A percentile compares a stretch with the other conserved stretches of the same genome.
Conservation (phyloP, 2,329 filamentous ascomycete genomes). For the Orbilia oligospora region DNA sequence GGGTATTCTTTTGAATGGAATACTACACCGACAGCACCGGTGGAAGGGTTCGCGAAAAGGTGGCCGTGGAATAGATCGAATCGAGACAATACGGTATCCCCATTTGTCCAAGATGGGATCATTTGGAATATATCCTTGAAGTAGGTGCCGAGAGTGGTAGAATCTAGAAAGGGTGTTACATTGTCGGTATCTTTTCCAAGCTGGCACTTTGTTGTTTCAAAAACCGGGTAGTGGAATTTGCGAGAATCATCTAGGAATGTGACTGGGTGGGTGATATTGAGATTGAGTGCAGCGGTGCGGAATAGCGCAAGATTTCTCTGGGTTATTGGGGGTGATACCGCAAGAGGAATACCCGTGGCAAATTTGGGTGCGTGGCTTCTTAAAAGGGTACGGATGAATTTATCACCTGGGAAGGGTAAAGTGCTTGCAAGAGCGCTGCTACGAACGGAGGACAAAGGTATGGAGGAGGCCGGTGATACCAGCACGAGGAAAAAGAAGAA, state of each 20-base stretch:
- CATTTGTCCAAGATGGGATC: conserved; percentile 40
- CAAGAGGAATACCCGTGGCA: conserved; percentile 25
- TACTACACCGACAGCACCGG: conserved; percentile 18
- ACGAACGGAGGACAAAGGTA: neutral
- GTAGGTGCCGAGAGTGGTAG: conserved; percentile 19
- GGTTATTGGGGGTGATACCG: conserved; percentile 2
- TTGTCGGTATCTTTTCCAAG: conserved; percentile 40
- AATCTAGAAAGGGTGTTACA: conserved; percentile 31
- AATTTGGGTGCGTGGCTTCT: conserved; percentile 5
- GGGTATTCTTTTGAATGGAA: conserved; percentile 57
- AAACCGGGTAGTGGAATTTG: conserved; percentile 38
- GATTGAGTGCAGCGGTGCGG: conserved; percentile 22
- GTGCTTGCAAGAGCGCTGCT: neutral
- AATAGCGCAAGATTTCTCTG: conserved; percentile 20
- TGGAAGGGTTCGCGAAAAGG: conserved; percentile 32
- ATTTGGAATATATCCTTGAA: conserved; percentile 38
- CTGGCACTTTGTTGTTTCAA: conserved; percentile 30
- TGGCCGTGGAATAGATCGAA: conserved; percentile 58
- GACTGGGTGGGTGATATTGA: conserved; percentile 17
- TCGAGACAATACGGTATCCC: conserved; percentile 32
- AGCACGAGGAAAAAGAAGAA: conserved; percentile 1
- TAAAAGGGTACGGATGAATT: conserved; percentile 14
- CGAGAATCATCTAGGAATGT: conserved; percentile 30
- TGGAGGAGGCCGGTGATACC: neutral
- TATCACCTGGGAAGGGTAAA: conserved; percentile 18